Evolutionary conservation across 2,329 filamentous ascomycete species (phyloP).

Genomic region (Trichophyton mentagrophytes): DNA sequence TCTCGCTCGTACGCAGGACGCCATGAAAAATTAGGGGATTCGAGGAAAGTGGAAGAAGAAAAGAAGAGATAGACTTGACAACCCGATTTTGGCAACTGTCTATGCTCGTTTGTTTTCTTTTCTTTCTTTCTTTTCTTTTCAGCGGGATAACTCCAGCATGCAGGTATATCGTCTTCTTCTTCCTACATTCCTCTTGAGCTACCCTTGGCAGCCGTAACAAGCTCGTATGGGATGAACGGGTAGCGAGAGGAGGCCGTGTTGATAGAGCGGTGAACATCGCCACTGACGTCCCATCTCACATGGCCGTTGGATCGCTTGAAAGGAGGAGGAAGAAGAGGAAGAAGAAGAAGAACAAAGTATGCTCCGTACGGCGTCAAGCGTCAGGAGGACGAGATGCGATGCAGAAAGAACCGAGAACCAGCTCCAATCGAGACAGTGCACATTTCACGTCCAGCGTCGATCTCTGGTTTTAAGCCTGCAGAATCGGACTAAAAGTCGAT

Average conservation of each 20-base stretch:
- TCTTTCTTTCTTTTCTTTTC: background rate
- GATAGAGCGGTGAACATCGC: background rate
- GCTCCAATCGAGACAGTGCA: background rate
- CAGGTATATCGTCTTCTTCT: background rate
- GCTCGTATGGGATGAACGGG: background rate
- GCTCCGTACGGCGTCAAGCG: background rate
- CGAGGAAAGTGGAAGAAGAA: background rate
- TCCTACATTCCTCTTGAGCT: background rate
- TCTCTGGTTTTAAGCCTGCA: background rate
- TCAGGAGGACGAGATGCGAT: background rate
- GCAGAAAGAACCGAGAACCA: background rate
- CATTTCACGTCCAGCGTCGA: background rate
- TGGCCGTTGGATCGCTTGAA: background rate
- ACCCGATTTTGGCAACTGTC: background rate
- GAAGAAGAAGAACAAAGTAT: background rate
- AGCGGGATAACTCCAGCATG: background rate
- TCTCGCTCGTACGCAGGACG: background rate
- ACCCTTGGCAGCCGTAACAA: background rate
- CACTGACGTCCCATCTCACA: background rate
- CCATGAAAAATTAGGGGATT: background rate
- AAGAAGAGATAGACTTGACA: background rate
- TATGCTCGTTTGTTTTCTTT: background rate
- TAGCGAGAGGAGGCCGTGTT: background rate
- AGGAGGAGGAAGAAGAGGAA: background rate
- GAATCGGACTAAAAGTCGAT: background rate